Conservation (phyloP, 495 filamentous ascomycete genomes). For the Talaromyces borbonicus region DNA sequence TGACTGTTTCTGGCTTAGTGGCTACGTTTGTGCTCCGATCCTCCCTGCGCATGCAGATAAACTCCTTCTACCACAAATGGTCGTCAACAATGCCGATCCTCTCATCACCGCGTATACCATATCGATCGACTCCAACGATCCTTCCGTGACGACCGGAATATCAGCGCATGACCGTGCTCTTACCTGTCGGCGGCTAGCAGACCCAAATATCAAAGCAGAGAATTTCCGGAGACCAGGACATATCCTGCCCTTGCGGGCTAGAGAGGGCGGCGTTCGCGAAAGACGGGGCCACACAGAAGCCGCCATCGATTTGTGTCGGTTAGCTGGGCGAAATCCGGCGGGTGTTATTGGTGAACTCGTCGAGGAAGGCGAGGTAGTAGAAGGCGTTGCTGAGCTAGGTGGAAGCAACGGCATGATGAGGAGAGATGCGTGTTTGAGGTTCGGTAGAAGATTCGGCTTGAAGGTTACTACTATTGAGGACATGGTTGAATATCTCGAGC, state of each 20-base stretch:
- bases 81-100: conserved; percentile 68
- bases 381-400: conserved; percentile 43
- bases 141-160: conserved; percentile 78
- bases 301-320: conserved; percentile 72
- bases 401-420: conserved; percentile 80
- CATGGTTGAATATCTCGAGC: conserved; percentile 70
- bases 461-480: conserved; percentile 94
- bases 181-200: conserved; percentile 71
- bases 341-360: conserved; percentile 84
- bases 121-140: conserved; percentile 63
- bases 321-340: conserved; percentile 63
- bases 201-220: conserved; percentile 42
- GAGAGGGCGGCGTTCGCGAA: conserved; percentile 68
- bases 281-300: conserved; percentile 88
- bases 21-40: conserved; percentile 83
- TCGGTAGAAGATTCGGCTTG: conserved; percentile 81
- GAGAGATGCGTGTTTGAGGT: conserved; percentile 77
- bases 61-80: conserved; percentile 85
- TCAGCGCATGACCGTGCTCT: conserved; percentile 77
- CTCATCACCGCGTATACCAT: conserved; percentile 89
- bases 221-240: conserved; percentile 81
- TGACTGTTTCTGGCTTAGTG: conserved; percentile 36
- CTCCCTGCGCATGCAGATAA: conserved; percentile 50
- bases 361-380: conserved; percentile 61
- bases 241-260: conserved; percentile 75